Evolutionary conservation across 2,329 filamentous ascomycete genomes (phyloP).

Genomic region (Sphaerostilbella broomeana): DNA sequence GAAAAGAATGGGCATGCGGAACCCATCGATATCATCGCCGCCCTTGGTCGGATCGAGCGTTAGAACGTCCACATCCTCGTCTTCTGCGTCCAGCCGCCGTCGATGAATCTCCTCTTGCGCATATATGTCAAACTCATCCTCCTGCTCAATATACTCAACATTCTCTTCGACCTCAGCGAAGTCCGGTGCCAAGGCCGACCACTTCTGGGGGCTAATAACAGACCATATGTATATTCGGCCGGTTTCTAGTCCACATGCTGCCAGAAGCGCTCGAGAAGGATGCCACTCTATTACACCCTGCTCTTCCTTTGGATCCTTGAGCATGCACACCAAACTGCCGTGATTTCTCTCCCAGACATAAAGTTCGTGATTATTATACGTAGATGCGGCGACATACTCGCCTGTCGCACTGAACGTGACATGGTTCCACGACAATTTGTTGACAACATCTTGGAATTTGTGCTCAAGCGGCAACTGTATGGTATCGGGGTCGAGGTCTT

Average conservation of each 20-base stretch:
- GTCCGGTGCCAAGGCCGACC: conserved; percentile 94
- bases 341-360: conserved; percentile 97
- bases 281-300: conserved; percentile 98
- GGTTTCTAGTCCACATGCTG: conserved; percentile 86
- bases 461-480: conserved; percentile 90
- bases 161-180: conserved; percentile 98
- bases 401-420: conserved; percentile 90
- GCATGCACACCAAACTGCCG: conserved; percentile 89
- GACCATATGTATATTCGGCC: conserved; percentile 95
- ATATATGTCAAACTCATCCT: conserved; percentile 98
- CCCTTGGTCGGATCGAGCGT: conserved; percentile 63
- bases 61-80: conserved; percentile 87
- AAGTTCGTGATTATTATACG: conserved; percentile 96
- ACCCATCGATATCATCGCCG: conserved; percentile 56
- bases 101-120: conserved; percentile 92
- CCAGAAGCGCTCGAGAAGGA: conserved; percentile 76
- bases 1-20: conserved; percentile 88
- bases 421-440: conserved; percentile 92
- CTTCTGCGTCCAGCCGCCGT: conserved; percentile 80
- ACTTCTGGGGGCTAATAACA: conserved; percentile 88
- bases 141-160: conserved; percentile 88
- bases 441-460: conserved; percentile 97
- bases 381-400: conserved; percentile 93
- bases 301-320: conserved; percentile 95
- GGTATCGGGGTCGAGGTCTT: conserved; percentile 72